Evolutionary conservation across 2,329 filamentous ascomycete genomes (phyloP).

Genomic region (Cercospora zeae-maydis): DNA sequence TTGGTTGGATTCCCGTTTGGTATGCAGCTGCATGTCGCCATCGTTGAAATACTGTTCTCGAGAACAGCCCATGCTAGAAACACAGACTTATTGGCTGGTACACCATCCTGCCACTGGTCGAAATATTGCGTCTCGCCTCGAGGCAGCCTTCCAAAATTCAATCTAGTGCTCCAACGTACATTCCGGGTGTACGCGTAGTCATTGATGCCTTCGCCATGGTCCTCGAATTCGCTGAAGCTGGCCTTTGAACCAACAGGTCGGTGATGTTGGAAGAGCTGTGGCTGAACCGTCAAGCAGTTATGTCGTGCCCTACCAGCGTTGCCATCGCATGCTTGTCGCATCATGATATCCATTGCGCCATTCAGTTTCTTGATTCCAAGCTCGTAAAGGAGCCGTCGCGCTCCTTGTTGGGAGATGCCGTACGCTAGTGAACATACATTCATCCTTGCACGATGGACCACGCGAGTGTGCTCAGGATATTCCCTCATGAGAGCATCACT

Average conservation of each 20-base stretch:
- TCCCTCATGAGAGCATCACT: conserved; percentile 16
- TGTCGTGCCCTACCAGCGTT: conserved; percentile 32
- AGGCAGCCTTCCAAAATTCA: conserved; percentile 43
- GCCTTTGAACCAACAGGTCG: conserved; percentile 39
- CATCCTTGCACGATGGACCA: conserved; percentile 43
- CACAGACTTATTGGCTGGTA: not conserved
- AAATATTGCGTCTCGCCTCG: conserved; percentile 37
- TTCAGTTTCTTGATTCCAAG: conserved; percentile 44
- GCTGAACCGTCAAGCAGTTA: conserved; percentile 43
- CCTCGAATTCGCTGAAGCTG: conserved; percentile 40
- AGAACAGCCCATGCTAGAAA: not conserved
- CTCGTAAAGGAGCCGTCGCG: conserved; percentile 44
- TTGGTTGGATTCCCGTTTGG: too few relatives aligned
- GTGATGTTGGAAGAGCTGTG: conserved; percentile 49
- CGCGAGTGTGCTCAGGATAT: conserved; percentile 41
- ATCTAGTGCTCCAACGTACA: conserved; percentile 41
- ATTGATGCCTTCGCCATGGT: conserved; percentile 35
- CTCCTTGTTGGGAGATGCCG: conserved; percentile 46
- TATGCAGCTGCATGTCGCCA: too few relatives aligned
- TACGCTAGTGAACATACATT: conserved; percentile 46
- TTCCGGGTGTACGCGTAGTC: conserved; percentile 36
- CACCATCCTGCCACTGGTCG: conserved; percentile 21
- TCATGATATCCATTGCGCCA: conserved; percentile 38
- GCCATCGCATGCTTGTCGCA: conserved; percentile 34
- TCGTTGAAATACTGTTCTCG: too few relatives aligned